Evolutionary conservation across 345 rosid species (phyloP).

Genomic region (Hibiscus mutabilis): DNA sequence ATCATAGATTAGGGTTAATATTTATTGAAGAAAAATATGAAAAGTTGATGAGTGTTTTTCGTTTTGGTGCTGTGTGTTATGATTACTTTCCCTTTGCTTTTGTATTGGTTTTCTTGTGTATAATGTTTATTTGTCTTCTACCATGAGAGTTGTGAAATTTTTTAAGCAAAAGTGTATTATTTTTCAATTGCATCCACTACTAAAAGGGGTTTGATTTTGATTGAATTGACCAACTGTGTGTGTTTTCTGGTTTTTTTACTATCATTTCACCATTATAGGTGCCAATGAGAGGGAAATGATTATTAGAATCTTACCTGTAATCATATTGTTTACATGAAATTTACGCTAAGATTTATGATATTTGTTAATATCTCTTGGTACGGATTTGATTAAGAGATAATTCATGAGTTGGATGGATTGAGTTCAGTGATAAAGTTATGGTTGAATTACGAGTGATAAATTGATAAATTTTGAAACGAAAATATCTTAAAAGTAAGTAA

Average conservation of each 20-base stretch:
- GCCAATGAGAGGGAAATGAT: slow-evolving; percentile 12
- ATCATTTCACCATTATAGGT: neutral
- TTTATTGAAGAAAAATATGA: neutral
- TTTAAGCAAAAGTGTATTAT: neutral
- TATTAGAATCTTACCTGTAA: neutral
- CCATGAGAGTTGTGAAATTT: neutral
- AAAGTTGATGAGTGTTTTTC: neutral
- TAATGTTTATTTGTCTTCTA: slow-evolving; percentile 4
- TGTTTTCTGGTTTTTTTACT: neutral
- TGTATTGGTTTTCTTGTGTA: no score
- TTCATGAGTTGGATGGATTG: no score
- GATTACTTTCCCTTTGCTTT: neutral
- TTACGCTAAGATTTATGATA: neutral
- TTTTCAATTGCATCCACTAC: neutral
- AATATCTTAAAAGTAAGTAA: no score
- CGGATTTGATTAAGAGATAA: no score
- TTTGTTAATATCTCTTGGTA: neutral
- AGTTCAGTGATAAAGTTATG: no score
- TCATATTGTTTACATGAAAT: neutral
- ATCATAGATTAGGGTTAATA: neutral
- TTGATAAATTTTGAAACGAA: no score
- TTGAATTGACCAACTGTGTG: neutral
- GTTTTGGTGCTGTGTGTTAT: slow-evolving; percentile 3
- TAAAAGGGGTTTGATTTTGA: neutral
- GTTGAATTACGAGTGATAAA: no score